Conservation (phyloP, 1,284 basidiomycete genomes). For the Pseudozyma sp. region DNA sequence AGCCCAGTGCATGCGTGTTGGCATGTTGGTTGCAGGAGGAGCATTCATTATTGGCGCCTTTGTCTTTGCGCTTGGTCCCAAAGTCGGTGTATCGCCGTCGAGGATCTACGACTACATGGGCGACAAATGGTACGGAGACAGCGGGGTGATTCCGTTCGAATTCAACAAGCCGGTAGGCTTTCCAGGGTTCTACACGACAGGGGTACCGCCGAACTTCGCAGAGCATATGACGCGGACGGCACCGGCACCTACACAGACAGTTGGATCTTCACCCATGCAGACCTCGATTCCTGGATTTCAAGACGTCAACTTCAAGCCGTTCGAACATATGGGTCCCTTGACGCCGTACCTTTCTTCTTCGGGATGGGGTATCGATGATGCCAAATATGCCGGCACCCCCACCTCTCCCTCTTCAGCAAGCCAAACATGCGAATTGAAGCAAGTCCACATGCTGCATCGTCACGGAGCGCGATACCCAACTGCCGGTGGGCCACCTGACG, state of each 20-base stretch:
- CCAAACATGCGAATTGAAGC: constrained; percentile 50
- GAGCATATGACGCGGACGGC: constrained; percentile 59
- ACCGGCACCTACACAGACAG: constrained; percentile 34
- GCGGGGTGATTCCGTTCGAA: constrained; percentile 35
- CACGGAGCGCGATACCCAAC: constrained; percentile 66
- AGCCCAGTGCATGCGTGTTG: constrained; percentile 29
- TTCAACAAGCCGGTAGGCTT: constrained; percentile 62
- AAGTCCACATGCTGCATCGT: constrained; percentile 65
- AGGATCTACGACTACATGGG: constrained; percentile 44
- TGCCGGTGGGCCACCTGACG: constrained; percentile 33
- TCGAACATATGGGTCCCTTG: constrained; percentile 67
- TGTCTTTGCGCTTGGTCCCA: constrained; percentile 55
- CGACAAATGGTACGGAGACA: constrained; percentile 52
- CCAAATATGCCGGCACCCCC: constrained; percentile 55
- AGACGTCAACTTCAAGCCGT: constrained; percentile 54
- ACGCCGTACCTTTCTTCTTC: constrained; percentile 62
- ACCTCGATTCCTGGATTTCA: constrained; percentile 56
- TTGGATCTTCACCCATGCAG: constrained; percentile 60
- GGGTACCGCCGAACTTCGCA: constrained; percentile 55
- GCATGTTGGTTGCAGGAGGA: constrained; percentile 22
- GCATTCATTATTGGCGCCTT: constrained; percentile 50
- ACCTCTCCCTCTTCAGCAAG: constrained; percentile 8
- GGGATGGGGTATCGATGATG: constrained; percentile 60
- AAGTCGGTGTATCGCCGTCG: constrained; percentile 27
- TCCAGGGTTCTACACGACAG: constrained; percentile 61